Conservation (phyloP, 1,139 yeast genomes). For the Meyerozyma smithsonii region DNA sequence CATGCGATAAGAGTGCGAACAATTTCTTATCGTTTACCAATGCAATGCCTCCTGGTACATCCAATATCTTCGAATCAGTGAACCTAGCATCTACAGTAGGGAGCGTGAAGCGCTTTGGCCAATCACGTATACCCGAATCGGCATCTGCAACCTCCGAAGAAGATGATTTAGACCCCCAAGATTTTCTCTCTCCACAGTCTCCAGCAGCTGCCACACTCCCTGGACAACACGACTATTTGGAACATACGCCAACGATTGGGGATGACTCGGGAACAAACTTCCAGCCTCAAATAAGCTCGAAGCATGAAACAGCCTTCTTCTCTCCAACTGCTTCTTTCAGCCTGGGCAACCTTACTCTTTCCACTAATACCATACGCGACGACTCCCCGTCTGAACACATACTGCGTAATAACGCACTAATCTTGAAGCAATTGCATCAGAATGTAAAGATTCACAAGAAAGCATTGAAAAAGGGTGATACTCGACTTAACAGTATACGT, state of each 20-base stretch:
- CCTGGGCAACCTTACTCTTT: conserved; percentile 1
- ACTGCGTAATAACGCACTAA: conserved; percentile 19
- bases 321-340: conserved; percentile 4
- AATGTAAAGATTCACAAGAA: conserved; percentile 20
- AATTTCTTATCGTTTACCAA: neutral
- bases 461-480: conserved; percentile 27
- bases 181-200: conserved; percentile 22
- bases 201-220: conserved; percentile 4
- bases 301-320: conserved; percentile 6
- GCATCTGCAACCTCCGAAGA: conserved; percentile 19
- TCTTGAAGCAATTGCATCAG: conserved; percentile 20
- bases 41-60: conserved; percentile 7
- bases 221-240: neutral
- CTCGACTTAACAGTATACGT: conserved; percentile 26
- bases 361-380: conserved; percentile 4
- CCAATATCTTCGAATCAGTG: conserved; percentile 20
- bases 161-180: conserved; percentile 28
- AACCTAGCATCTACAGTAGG: conserved; percentile 15
- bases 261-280: neutral
- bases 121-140: conserved; percentile 11
- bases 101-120: conserved; percentile 1
- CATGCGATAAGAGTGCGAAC: neutral
- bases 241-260: neutral
- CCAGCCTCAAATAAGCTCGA: conserved; percentile 2
- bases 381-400: conserved; percentile 13